A percentile compares a stretch with the other conserved stretches of the same genome.
phyloP scores from a whole-genome alignment of 345 rosid species.

The Erysimum cheiranthoides region DNA sequence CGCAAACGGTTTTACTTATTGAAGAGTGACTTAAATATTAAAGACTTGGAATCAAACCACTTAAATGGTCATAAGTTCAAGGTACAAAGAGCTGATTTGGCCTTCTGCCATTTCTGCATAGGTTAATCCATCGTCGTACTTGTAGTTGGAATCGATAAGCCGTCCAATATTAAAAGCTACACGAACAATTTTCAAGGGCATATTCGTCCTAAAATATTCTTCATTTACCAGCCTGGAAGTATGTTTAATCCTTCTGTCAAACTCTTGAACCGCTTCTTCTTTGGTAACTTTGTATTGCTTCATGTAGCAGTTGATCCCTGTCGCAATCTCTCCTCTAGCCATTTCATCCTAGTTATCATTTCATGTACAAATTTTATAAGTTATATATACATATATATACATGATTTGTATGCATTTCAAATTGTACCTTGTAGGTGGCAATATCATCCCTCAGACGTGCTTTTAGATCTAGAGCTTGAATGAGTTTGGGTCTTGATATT shows the following conservation, averaged over 20 bases:
- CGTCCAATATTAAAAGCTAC: slow-evolving; percentile 1
- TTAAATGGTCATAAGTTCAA: background rate
- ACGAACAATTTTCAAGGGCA: background rate
- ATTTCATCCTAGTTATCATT: background rate
- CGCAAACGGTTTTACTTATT: no score
- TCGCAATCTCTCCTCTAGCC: slow-evolving; percentile 12
- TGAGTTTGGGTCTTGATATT: slow-evolving; percentile 3
- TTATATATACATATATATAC: background rate
- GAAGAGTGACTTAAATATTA: no score
- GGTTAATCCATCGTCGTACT: slow-evolving; percentile 10
- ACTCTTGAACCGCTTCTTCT: slow-evolving; percentile 11
- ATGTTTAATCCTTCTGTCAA: slow-evolving; percentile 3
- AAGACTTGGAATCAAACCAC: no score
- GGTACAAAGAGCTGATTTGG: slow-evolving; percentile 8
- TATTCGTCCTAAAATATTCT: background rate
- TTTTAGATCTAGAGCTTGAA: background rate
- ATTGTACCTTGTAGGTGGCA: slow-evolving; percentile 1
- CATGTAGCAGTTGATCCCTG: background rate
- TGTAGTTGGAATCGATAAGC: slow-evolving; percentile 17
- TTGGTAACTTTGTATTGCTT: background rate
- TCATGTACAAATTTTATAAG: background rate
- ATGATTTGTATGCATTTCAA: background rate
- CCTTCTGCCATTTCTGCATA: background rate
- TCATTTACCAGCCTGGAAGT: background rate
- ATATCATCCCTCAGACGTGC: slow-evolving; percentile 16